Conservation (phyloP, 2,329 filamentous ascomycete species). For the Aspergillus sojae region DNA sequence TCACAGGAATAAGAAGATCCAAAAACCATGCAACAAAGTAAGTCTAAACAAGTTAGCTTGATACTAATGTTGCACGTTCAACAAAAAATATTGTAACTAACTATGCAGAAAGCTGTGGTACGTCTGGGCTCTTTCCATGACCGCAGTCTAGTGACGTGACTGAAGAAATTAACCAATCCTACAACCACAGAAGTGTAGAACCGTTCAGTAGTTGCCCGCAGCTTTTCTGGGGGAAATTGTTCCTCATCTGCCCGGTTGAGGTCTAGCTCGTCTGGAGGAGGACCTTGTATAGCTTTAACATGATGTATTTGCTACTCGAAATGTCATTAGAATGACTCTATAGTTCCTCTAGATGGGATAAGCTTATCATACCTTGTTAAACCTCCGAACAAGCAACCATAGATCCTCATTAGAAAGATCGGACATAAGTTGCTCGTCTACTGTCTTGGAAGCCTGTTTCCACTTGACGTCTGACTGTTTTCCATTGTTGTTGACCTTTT, state of each 20-base stretch:
- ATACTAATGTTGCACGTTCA: no score
- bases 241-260: conserved; percentile 80
- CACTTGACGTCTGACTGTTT: not conserved
- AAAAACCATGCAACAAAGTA: conserved; percentile 71
- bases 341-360: not conserved
- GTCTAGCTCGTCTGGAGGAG: conserved; percentile 69
- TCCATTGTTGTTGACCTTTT: not conserved
- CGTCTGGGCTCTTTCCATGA: conserved; percentile 76
- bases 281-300: conserved; percentile 66
- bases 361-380: conserved; percentile 64
- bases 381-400: conserved; percentile 71
- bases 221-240: conserved; percentile 80
- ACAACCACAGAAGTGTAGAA: conserved; percentile 80
- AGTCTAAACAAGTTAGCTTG: conserved; percentile 23
- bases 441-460: not conserved
- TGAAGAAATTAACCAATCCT: conserved; percentile 65
- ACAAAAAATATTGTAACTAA: conserved; percentile 29
- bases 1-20: conserved; percentile 68
- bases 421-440: conserved; percentile 58
- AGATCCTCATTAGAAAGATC: conserved; percentile 73
- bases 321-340: conserved; percentile 11
- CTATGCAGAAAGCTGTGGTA: conserved; percentile 66
- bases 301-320: conserved; percentile 62
- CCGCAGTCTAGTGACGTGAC: conserved; percentile 73
- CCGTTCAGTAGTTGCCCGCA: conserved; percentile 75